phyloP scores from a whole-genome alignment of 2,329 filamentous ascomycete species.

The Didymosphaeria variabile region DNA sequence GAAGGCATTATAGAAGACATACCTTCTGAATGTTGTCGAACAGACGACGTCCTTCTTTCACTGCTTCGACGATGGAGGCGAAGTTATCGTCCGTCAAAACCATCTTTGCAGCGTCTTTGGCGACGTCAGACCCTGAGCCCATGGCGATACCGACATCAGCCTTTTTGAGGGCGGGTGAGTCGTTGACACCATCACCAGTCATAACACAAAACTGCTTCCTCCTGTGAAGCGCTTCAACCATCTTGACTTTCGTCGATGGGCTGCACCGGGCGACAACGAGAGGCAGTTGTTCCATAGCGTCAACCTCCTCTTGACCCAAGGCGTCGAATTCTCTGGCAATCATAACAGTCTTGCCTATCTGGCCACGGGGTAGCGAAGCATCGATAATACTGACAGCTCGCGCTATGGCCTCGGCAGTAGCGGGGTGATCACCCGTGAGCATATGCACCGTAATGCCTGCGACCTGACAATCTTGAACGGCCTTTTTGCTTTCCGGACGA shows the following conservation, averaged over 20 bases:
- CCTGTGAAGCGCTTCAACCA: slow-evolving; percentile 55
- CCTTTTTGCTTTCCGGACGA: slow-evolving; percentile 76
- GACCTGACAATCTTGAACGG: slow-evolving; percentile 55
- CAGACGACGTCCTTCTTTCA: slow-evolving; percentile 52
- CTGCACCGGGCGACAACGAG: slow-evolving; percentile 58
- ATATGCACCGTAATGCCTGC: slow-evolving; percentile 61
- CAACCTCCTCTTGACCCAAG: slow-evolving; percentile 54
- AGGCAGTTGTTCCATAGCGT: slow-evolving; percentile 52
- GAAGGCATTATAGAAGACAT: slow-evolving; percentile 8
- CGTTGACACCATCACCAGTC: slow-evolving; percentile 56
- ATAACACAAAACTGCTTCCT: slow-evolving; percentile 52
- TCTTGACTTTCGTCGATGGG: slow-evolving; percentile 58
- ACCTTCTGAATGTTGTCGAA: slow-evolving; percentile 55
- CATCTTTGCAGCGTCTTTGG: slow-evolving; percentile 53
- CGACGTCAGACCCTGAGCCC: slow-evolving; percentile 52
- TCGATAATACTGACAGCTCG: slow-evolving; percentile 56
- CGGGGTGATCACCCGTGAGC: slow-evolving; percentile 59
- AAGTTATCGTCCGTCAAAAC: slow-evolving; percentile 54
- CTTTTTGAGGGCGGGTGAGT: slow-evolving; percentile 52
- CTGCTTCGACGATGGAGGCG: slow-evolving; percentile 53
- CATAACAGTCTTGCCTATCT: slow-evolving; percentile 48
- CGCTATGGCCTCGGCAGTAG: slow-evolving; percentile 58
- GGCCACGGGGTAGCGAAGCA: slow-evolving; percentile 25
- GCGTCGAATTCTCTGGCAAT: slow-evolving; percentile 56
- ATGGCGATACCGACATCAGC: slow-evolving; percentile 56